Percentiles rank a stretch among this genome's conserved stretches.
These are phyloP conservation scores for Echinosophora koreensis DNA, from an alignment of 306 rosid genomes.

Conservation along the genomic window DNA sequence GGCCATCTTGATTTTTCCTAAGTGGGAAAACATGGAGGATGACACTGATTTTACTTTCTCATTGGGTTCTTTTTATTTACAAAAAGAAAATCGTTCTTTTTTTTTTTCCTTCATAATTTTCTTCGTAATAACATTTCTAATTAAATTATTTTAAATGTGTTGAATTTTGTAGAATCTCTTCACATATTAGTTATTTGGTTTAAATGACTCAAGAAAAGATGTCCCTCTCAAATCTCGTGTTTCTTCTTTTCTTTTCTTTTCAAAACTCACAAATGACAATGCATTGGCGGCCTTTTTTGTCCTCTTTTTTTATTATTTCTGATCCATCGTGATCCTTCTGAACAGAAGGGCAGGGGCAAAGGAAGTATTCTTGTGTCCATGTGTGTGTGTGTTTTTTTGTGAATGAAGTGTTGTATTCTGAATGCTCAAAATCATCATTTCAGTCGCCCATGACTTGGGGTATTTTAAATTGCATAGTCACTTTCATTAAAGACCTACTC, in stretches of 20 bases:
- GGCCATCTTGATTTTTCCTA: constrained; percentile 5
- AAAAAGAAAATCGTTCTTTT: background rate
- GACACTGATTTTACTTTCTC: constrained; percentile 29
- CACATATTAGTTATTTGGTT: background rate
- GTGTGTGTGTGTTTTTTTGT: too few relatives aligned
- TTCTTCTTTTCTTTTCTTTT: background rate
- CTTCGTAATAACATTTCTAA: background rate
- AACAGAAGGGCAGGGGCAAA: background rate
- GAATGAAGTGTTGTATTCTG: too few relatives aligned
- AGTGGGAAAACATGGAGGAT: background rate
- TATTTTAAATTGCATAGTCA: background rate
- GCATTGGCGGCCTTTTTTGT: background rate
- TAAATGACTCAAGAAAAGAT: background rate
- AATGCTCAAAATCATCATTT: too few relatives aligned
- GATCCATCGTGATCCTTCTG: background rate
- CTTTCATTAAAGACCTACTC: background rate
- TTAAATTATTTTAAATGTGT: background rate
- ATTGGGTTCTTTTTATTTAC: constrained; percentile 3
- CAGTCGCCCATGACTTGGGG: background rate
- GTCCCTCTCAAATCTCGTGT: background rate
- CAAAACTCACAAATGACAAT: background rate
- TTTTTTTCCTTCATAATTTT: background rate
- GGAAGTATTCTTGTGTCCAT: background rate
- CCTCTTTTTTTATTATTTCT: background rate
- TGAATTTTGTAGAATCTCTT: constrained; percentile 18